Conservation (phyloP, 495 filamentous ascomycete species). For the Penicillium paxilli region DNA sequence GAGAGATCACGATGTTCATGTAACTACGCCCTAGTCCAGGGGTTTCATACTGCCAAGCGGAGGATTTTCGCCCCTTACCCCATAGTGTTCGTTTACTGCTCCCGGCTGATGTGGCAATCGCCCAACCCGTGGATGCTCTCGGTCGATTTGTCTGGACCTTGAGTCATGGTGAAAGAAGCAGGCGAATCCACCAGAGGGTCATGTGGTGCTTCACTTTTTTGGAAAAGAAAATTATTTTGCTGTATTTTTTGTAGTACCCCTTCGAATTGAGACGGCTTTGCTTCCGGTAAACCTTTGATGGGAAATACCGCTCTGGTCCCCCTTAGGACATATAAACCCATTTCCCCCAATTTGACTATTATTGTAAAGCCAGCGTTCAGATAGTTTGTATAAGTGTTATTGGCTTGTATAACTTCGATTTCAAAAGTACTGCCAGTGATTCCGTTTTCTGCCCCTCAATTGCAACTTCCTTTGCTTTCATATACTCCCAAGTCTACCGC, state of each 20-base stretch:
- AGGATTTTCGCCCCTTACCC: slow-evolving; percentile 3
- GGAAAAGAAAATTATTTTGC: too few relatives aligned
- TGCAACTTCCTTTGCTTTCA: too few relatives aligned
- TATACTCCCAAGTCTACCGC: too few relatives aligned
- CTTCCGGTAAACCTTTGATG: slow-evolving; percentile 23
- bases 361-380: neutral
- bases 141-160: slow-evolving; percentile 24
- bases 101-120: slow-evolving; percentile 18
- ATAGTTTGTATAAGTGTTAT: neutral
- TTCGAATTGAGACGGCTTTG: slow-evolving; percentile 4
- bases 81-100: neutral
- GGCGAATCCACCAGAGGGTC: slow-evolving; percentile 25
- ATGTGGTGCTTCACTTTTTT: slow-evolving; percentile 27
- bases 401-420: neutral
- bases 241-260: slow-evolving; percentile 3
- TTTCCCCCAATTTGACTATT: neutral
- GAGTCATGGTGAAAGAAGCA: slow-evolving; percentile 34
- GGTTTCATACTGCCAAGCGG: neutral
- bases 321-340: slow-evolving; percentile 15
- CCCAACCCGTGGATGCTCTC: slow-evolving; percentile 23
- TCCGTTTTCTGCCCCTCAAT: neutral
- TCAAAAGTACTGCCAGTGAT: neutral
- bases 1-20: slow-evolving; percentile 18
- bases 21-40: neutral
- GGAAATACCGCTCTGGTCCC: slow-evolving; percentile 16